phyloP scores from a whole-genome alignment of 495 filamentous ascomycete species.

The Niebla homalea region DNA sequence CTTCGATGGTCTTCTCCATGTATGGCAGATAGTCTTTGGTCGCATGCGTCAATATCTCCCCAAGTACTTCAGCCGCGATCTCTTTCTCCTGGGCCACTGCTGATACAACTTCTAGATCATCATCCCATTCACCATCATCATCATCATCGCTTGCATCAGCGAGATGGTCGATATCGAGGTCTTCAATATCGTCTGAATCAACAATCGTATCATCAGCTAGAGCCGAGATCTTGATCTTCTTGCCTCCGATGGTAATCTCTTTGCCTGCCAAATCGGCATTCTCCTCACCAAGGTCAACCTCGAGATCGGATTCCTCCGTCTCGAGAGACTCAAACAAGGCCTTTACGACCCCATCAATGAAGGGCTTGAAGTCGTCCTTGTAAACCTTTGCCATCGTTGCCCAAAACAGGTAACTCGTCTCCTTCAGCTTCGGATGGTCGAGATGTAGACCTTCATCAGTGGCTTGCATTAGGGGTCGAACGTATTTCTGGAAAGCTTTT shows the following conservation, averaged over 20 bases:
- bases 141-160: slow-evolving; percentile 43
- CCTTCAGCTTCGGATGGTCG: slow-evolving; percentile 75
- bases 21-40: slow-evolving; percentile 68
- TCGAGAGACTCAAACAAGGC: slow-evolving; percentile 74
- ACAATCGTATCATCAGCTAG: slow-evolving; percentile 40
- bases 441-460: slow-evolving; percentile 87
- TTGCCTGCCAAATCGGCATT: slow-evolving; percentile 65
- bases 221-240: slow-evolving; percentile 68
- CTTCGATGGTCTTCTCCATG: slow-evolving; percentile 79
- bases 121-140: slow-evolving; percentile 71
- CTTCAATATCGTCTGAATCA: slow-evolving; percentile 44
- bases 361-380: slow-evolving; percentile 73
- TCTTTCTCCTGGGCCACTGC: slow-evolving; percentile 92
- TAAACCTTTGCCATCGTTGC: slow-evolving; percentile 90
- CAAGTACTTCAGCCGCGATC: slow-evolving; percentile 87
- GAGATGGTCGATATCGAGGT: slow-evolving; percentile 30
- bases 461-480: slow-evolving; percentile 74
- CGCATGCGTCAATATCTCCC: slow-evolving; percentile 79
- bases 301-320: slow-evolving; percentile 77
- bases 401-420: slow-evolving; percentile 96
- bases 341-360: slow-evolving; percentile 73
- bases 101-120: slow-evolving; percentile 67
- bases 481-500: slow-evolving; percentile 77
- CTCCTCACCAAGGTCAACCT: slow-evolving; percentile 64
- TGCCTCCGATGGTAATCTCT: slow-evolving; percentile 62